Evolutionary conservation across 2,329 filamentous ascomycete genomes (phyloP).

Genomic region (Plenodomus lindquistii): DNA sequence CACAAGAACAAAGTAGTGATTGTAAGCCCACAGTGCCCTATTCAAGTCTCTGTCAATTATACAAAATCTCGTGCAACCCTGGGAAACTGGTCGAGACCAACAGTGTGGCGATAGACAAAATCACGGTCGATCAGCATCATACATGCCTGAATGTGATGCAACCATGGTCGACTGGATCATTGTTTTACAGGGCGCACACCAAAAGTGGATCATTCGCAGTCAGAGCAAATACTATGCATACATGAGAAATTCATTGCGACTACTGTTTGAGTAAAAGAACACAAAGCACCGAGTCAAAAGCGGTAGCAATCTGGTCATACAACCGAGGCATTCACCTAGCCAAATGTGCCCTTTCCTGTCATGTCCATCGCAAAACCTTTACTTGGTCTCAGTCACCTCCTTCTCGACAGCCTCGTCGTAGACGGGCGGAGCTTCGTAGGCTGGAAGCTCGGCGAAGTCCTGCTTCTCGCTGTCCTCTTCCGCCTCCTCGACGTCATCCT

Average conservation of each 20-base stretch:
- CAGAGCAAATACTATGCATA: too few species aligned
- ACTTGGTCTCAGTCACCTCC: slow-evolving; percentile 34
- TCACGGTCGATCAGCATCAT: too few species aligned
- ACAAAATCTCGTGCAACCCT: too few species aligned
- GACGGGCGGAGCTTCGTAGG: slow-evolving; percentile 45
- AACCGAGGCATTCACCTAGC: not conserved
- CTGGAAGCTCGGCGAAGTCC: slow-evolving; percentile 39
- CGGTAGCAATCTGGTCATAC: slow-evolving; percentile 2
- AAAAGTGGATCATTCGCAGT: too few species aligned
- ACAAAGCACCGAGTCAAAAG: not conserved
- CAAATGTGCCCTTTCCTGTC: slow-evolving; percentile 1
- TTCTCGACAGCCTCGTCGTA: slow-evolving; percentile 42
- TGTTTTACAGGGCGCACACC: too few species aligned
- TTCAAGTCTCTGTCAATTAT: too few species aligned
- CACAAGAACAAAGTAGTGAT: too few species aligned
- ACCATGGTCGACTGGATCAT: too few species aligned
- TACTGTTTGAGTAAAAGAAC: not conserved
- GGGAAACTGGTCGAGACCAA: too few species aligned
- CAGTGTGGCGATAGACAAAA: too few species aligned
- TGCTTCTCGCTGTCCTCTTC: slow-evolving; percentile 36
- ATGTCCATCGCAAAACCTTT: slow-evolving; percentile 6
- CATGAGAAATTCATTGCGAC: not conserved
- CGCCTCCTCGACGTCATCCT: slow-evolving; percentile 34
- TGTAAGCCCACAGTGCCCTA: too few species aligned
- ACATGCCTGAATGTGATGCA: too few species aligned